Evolutionary conservation across 2,329 filamentous ascomycete species (phyloP).

Genomic region (Rutstroemia sp.): DNA sequence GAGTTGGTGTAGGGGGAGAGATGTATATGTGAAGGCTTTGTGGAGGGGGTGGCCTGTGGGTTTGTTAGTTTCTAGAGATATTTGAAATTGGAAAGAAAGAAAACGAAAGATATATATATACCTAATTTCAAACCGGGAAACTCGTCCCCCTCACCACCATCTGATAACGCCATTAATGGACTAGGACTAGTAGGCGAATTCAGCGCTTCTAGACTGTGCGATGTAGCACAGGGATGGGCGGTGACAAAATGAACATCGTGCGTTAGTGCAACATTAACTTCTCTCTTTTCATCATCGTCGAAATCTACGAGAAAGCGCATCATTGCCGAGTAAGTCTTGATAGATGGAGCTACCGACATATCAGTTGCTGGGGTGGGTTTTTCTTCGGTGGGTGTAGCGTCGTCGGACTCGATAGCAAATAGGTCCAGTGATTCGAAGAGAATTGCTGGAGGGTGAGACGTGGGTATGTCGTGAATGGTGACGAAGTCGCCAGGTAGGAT

Average conservation of each 20-base stretch:
- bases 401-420: constrained; percentile 37
- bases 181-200: constrained; percentile 50
- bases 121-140: constrained; percentile 1
- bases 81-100: not conserved
- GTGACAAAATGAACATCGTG: constrained; percentile 60
- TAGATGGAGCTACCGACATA: constrained; percentile 10
- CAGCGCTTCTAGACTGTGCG: constrained; percentile 48
- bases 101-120: not conserved
- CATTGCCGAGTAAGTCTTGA: constrained; percentile 27
- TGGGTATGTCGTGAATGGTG: constrained; percentile 50
- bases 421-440: constrained; percentile 46
- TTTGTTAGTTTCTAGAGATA: not conserved
- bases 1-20: constrained; percentile 51
- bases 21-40: constrained; percentile 53
- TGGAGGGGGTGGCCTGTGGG: constrained; percentile 53
- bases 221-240: constrained; percentile 56
- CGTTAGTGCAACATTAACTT: constrained; percentile 34
- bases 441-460: constrained; percentile 39
- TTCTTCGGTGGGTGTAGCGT: constrained; percentile 29
- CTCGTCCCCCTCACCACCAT: constrained; percentile 1
- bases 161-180: constrained; percentile 39
- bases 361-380: constrained; percentile 15
- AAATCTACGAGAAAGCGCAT: constrained; percentile 23
- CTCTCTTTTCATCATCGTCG: constrained; percentile 18
- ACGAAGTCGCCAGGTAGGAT: constrained; percentile 56